Evolutionary conservation across 108 stramenopile species (phyloP), one percentile per base, ranked within the genome.

Genomic region (Aurantiochytrium sp.): DNA sequence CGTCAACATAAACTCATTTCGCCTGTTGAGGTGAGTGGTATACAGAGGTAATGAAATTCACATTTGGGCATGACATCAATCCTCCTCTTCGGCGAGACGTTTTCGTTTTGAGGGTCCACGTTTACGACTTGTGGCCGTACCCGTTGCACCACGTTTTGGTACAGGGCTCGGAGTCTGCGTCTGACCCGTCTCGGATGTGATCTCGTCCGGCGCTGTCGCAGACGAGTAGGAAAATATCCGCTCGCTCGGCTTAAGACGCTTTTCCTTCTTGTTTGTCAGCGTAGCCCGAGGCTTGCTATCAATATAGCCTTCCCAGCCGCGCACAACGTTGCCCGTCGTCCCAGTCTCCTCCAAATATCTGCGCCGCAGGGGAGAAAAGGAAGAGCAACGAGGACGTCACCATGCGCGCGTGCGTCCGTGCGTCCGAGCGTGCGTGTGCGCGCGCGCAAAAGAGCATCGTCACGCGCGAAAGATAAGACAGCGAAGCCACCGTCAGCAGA

Each of bases 221-320:
- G 76, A 83, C 4, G 76, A 83, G 25, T 25, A 53, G 6, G 76
- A 83, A 35, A 83, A 83, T 10, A 83, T 83, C 45, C 76, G 45
- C 51, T 83, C 76, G 25, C 76, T 53, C 18, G 76, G 51, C 76
- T 53, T 83, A 0, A 53, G 45, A 6, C 28, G 19, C 28, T 4
- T 47, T 25, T 83, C 76, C 51, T 83, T 83, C 76, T 83, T 83
- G 12, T 47, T 83, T 6, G n/a, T 53, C 43, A 53, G 45, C 51
- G 76, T 53, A 43, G 76, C 45, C 19, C 76, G 45, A 12, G 76
- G 76, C 51, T 83, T 83, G 76, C 76, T 83, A 45, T 83, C 76
- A 12, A 83, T 53, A 35, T 83, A 83, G n/a, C 76, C 76, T 35
- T 83, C 76, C 76, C 76, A 83, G 10, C 76, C 76, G 76, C 76